A percentile compares a stretch with the other conserved stretches of the same genome.
Evolutionary conservation across 2,329 filamentous ascomycete species (phyloP).

Genomic region (Cladosporium velox): DNA sequence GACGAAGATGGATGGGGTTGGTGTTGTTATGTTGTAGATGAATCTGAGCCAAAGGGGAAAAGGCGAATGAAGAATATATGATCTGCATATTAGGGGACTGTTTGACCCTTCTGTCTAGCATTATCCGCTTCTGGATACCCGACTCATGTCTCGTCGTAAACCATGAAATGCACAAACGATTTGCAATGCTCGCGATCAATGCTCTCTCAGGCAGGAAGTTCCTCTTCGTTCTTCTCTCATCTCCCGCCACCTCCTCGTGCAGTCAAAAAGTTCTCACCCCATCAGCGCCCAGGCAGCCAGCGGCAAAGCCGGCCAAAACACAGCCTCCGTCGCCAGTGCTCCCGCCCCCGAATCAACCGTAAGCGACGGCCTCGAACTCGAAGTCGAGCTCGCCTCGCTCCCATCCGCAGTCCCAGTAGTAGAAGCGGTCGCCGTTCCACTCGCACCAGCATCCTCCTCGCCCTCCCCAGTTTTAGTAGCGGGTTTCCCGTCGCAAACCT

Average conservation of each 20-base stretch:
- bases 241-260: neutral
- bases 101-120: neutral
- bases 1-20: conserved; percentile 79
- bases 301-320: neutral
- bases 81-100: neutral
- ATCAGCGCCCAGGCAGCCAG: neutral
- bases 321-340: neutral
- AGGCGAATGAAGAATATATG: neutral
- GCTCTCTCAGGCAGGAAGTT: neutral
- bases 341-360: neutral
- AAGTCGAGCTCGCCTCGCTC: neutral
- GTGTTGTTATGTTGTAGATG: conserved; percentile 71
- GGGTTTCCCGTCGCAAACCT: neutral
- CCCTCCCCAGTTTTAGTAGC: neutral
- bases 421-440: neutral
- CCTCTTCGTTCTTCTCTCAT: neutral
- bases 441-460: neutral
- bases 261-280: neutral
- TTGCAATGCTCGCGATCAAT: neutral
- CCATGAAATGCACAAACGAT: neutral
- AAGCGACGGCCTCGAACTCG: neutral
- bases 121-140: neutral
- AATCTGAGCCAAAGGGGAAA: too few species aligned
- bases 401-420: neutral
- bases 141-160: neutral